These are phyloP conservation scores for Arachis hypogaea DNA, from an alignment of 306 rosid species.

Conservation along the genomic window DNA sequence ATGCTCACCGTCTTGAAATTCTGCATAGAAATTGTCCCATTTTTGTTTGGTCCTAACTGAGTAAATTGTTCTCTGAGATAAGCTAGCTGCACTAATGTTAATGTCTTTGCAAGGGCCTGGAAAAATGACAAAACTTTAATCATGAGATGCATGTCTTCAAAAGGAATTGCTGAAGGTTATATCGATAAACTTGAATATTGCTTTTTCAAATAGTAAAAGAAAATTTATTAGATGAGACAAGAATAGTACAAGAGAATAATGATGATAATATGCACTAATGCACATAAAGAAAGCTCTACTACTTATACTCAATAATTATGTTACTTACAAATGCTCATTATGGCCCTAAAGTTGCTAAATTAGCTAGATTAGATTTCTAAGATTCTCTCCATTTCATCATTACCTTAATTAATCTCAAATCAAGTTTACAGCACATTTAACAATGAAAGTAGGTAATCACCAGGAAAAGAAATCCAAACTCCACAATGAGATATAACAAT, in stretches of 20 bases:
- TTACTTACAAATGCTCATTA: constrained; percentile 6
- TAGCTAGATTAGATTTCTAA: background rate
- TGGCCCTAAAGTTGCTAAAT: background rate
- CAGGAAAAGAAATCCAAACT: constrained; percentile 1
- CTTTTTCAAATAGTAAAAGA: no score
- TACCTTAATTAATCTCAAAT: background rate
- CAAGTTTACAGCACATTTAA: background rate
- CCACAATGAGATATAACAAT: constrained; percentile 7
- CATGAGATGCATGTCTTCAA: constrained; percentile 4
- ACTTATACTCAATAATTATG: background rate
- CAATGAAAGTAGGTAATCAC: background rate
- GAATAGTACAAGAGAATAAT: no score
- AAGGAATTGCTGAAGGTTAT: constrained; percentile 6
- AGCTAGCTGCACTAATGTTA: constrained; percentile 66
- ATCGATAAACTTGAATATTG: background rate
- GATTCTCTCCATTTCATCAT: constrained; percentile 19
- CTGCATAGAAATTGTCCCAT: constrained; percentile 83
- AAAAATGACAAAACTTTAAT: constrained; percentile 34
- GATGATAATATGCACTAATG: no score
- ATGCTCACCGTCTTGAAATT: constrained; percentile 77
- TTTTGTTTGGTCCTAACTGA: constrained; percentile 72
- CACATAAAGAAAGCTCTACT: background rate
- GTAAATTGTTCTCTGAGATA: constrained; percentile 78
- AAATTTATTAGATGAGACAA: no score
- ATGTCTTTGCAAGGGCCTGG: constrained; percentile 88